Conservation (phyloP, 202 grass and related monocot genomes). For the Schoenoplectus triqueter region DNA sequence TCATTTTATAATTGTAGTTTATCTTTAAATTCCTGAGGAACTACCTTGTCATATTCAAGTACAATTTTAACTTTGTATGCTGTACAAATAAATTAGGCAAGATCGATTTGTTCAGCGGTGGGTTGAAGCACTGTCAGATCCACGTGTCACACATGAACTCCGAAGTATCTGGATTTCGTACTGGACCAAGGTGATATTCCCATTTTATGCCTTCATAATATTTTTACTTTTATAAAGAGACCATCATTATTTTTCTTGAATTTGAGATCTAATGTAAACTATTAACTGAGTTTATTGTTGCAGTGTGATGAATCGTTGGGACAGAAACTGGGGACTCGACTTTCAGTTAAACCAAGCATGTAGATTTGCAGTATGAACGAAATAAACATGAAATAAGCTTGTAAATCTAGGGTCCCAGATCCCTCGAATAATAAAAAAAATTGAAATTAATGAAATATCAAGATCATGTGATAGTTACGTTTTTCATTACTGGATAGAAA, state of each 20-base stretch:
- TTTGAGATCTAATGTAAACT: not conserved
- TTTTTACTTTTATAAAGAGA: not conserved
- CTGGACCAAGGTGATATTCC: constrained; percentile 71
- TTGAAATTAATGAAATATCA: constrained; percentile 5
- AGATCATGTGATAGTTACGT: constrained; percentile 14
- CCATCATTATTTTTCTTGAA: not conserved
- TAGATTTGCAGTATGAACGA: constrained; percentile 40
- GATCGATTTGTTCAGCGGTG: constrained; percentile 75
- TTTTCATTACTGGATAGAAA: not conserved
- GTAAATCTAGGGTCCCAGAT: not conserved
- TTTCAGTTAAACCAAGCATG: constrained; percentile 71
- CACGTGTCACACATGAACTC: constrained; percentile 68
- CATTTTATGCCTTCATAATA: constrained; percentile 17
- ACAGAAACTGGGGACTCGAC: constrained; percentile 65
- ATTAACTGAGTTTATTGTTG: constrained; percentile 11
- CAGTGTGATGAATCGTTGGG: constrained; percentile 72
- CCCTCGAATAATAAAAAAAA: constrained; percentile 26
- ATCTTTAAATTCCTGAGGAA: not conserved
- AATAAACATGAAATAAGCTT: constrained; percentile 33
- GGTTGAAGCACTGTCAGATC: constrained; percentile 68
- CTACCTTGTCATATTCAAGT: not conserved
- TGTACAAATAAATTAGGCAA: constrained; percentile 49
- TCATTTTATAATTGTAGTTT: not conserved
- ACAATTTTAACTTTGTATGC: constrained; percentile 30
- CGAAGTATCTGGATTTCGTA: constrained; percentile 77